Percentiles rank a stretch among this genome's conserved stretches.
These are phyloP conservation scores for Purpureocillium lavendulum DNA, from an alignment of 2,329 filamentous ascomycete genomes.

Conservation along the genomic window DNA sequence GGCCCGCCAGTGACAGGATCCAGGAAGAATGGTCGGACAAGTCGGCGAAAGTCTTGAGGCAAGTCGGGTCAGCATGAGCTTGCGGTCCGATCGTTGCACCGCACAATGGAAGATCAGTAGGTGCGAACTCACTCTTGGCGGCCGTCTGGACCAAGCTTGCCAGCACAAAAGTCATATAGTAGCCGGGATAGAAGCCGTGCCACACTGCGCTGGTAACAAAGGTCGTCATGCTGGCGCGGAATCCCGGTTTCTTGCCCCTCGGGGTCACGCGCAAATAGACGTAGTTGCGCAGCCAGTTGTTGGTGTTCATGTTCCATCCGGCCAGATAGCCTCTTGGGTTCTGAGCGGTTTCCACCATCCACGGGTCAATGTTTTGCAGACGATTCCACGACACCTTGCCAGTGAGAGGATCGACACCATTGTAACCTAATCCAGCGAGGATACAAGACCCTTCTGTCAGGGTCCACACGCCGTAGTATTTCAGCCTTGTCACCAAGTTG, in stretches of 20 bases:
- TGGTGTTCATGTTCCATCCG: constrained; percentile 98
- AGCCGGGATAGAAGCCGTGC: constrained; percentile 97
- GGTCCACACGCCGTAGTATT: constrained; percentile 96
- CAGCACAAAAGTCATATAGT: constrained; percentile 84
- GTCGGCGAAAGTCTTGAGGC: constrained; percentile 69
- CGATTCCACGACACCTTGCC: constrained; percentile 84
- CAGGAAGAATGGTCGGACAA: constrained; percentile 88
- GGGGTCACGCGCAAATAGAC: constrained; percentile 93
- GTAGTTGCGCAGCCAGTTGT: constrained; percentile 93
- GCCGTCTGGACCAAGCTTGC: constrained; percentile 87
- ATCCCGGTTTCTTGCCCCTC: constrained; percentile 91
- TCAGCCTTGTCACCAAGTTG: constrained; percentile 71
- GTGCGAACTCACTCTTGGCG: constrained; percentile 71
- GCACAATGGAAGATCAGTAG: neutral
- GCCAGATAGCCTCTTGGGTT: constrained; percentile 89
- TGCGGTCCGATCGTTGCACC: neutral
- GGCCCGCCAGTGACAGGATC: constrained; percentile 64
- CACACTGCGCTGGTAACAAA: constrained; percentile 93
- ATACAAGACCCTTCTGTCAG: constrained; percentile 93
- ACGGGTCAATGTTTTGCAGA: constrained; percentile 80
- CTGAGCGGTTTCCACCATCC: constrained; percentile 80
- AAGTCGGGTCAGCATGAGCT: too few species aligned
- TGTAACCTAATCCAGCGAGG: constrained; percentile 86
- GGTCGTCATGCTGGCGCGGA: constrained; percentile 86
- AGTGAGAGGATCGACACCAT: constrained; percentile 77